Percentiles rank a stretch among this genome's conserved stretches.
Evolutionary conservation across 2,329 filamentous ascomycete genomes (phyloP).

Genomic region (Fusarium sp.): DNA sequence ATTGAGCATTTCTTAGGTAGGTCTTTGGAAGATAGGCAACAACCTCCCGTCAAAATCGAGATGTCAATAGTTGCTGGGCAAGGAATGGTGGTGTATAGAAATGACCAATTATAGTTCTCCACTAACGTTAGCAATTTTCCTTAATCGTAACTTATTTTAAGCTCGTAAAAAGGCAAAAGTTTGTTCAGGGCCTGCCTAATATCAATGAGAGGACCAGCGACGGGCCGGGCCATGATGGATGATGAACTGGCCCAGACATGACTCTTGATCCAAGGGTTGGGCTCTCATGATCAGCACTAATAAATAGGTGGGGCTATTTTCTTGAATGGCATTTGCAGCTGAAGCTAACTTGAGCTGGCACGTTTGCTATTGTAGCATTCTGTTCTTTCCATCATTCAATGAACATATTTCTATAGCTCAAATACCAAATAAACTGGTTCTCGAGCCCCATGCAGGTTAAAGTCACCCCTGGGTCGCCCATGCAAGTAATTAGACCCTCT

Average conservation of each 20-base stretch:
- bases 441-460: conserved; percentile 17
- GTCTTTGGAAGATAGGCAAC: neutral
- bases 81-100: conserved; percentile 36
- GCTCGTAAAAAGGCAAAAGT: conserved; percentile 10
- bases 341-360: conserved; percentile 20
- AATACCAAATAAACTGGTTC: neutral
- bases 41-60: conserved; percentile 17
- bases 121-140: conserved; percentile 8
- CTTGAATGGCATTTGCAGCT: neutral
- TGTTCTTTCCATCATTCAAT: no score
- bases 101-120: conserved; percentile 12
- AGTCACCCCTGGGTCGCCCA: neutral
- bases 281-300: conserved; percentile 16
- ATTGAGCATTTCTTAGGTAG: neutral
- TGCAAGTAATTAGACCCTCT: conserved; percentile 22
- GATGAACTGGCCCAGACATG: neutral
- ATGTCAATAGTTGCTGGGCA: conserved; percentile 7
- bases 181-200: neutral
- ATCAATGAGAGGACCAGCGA: conserved; percentile 1
- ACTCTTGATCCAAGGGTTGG: conserved; percentile 8
- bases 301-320: conserved; percentile 11
- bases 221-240: conserved; percentile 25
- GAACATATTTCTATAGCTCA: no score
- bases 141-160: conserved; percentile 8
- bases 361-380: neutral